Percentiles rank a stretch among this genome's conserved stretches.
Conservation (phyloP, 2,329 filamentous ascomycete species). For the Ramichloridium luteum region DNA sequence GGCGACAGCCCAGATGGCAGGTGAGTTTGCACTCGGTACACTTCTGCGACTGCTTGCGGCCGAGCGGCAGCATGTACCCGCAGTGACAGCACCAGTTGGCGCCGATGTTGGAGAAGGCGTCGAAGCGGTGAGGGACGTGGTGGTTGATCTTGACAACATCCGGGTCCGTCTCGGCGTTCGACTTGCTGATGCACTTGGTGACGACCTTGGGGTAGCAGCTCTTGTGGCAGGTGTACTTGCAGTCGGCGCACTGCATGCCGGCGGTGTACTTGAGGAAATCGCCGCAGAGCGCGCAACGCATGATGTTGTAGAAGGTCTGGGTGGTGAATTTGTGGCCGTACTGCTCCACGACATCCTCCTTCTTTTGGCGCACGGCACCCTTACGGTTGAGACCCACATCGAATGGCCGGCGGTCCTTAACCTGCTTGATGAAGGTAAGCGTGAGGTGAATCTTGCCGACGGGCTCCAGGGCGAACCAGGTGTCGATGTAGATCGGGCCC, state of each 20-base stretch:
- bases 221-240: constrained; percentile 98
- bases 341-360: constrained; percentile 97
- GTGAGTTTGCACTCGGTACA: constrained; percentile 91
- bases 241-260: constrained; percentile 98
- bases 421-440: constrained; percentile 84
- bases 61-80: constrained; percentile 87
- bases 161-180: constrained; percentile 93
- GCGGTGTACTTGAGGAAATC: constrained; percentile 98
- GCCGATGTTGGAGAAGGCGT: constrained; percentile 91
- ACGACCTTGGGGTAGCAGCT: constrained; percentile 96
- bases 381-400: constrained; percentile 88
- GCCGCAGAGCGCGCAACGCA: constrained; percentile 95
- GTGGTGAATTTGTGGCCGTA: constrained; percentile 98
- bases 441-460: constrained; percentile 84
- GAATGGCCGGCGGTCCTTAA: constrained; percentile 67
- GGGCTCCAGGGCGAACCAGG: constrained; percentile 95
- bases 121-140: constrained; percentile 93
- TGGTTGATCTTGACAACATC: constrained; percentile 99
- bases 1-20: constrained; percentile 80
- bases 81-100: constrained; percentile 99
- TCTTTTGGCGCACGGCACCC: constrained; percentile 90
- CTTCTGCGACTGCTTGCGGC: constrained; percentile 87
- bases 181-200: constrained; percentile 99
- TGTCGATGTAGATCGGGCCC: constrained; percentile 56
- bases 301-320: constrained; percentile 99